Base-by-base conservation (phyloP, 1,284 basidiomycete genomes). In the Irpex rosettiformis region DNA sequence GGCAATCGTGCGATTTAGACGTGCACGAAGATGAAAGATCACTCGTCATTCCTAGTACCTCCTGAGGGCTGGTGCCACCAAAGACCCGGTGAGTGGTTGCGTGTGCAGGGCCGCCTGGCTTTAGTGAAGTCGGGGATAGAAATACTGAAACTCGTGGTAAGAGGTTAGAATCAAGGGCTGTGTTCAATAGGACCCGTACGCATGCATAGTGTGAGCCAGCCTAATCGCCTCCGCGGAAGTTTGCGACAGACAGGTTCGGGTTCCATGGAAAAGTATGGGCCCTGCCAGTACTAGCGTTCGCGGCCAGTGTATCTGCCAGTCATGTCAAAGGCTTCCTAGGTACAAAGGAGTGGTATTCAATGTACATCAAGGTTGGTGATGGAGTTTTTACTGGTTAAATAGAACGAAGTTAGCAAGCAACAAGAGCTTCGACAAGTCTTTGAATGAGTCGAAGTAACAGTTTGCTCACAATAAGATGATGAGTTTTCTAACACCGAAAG, bases 1-100 rank as follows among this genome's bases (percentile, higher is more conserved):
- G 48, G 48, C 48, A 27, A 51, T 28, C 48, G 48, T 51, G 48
- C 48, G 25, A 51, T 22, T 51, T 51, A 11, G 25, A 28, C 48
- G 10, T 51, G 18, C 10, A 24, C 11, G 8, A 8, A 25, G 22
- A 28, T 51, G 48, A 28, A 22, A n/a, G 43, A 45, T 18, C 1
- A 1, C 5, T 28, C 48, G 18, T 51, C 24, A 51, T 21, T 18
- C 8, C 27, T 51, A 25, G 48, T 27, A 13, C 11, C 22, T 24
- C 48, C 10, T 27, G 11, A 51, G 13, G 10, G 10, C 18, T 51
- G 48, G 48, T 51, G 48, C 48, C n/a, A n/a, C n/a, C 48, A 51
- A 51, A 51, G 48, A 51, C 48, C 48, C 27, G 48, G 48, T 2
- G 43, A 45, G 21, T 21, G 43, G 43, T n/a, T 45, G 21, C 21